Percentiles rank a stretch among this genome's conserved stretches.
Conservation (phyloP, 2,329 filamentous ascomycete species). For the Ascochyta viciae-villosae region DNA sequence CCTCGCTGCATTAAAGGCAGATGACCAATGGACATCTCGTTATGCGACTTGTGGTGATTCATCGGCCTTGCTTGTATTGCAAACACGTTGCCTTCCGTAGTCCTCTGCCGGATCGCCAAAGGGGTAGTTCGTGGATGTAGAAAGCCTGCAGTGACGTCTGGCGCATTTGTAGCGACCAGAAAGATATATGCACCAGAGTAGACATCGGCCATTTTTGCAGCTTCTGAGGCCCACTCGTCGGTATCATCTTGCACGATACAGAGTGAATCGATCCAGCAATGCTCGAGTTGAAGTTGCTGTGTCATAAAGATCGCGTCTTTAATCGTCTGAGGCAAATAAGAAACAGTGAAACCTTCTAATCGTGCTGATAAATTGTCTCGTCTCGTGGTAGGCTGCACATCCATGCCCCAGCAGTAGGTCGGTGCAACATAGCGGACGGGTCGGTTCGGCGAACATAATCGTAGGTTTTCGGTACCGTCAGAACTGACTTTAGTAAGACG, state of each 20-base stretch:
- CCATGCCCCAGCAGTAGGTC: too few relatives aligned
- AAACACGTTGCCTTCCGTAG: too few relatives aligned
- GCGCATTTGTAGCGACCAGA: constrained; percentile 14
- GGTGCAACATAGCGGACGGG: too few relatives aligned
- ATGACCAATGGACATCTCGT: neutral
- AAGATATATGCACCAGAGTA: constrained; percentile 23
- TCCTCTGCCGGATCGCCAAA: too few relatives aligned
- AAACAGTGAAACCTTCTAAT: too few relatives aligned
- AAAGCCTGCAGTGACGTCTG: neutral
- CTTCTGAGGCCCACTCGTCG: constrained; percentile 23
- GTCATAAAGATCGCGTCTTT: constrained; percentile 18
- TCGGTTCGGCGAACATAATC: too few relatives aligned
- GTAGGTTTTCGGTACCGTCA: too few relatives aligned
- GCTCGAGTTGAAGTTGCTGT: constrained; percentile 3
- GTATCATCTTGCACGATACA: constrained; percentile 13
- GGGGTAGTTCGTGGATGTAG: neutral
- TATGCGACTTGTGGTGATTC: neutral
- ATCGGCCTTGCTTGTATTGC: neutral
- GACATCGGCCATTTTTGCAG: constrained; percentile 23
- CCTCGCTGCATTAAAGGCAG: constrained; percentile 8
- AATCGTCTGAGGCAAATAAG: neutral
- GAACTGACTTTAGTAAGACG: too few relatives aligned
- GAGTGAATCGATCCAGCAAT: constrained; percentile 28
- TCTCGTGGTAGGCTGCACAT: too few relatives aligned
- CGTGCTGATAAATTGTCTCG: too few relatives aligned